These are phyloP conservation scores for Knoxia roxburghii DNA, from an alignment of 257 asterid genomes.

Conservation along the genomic window DNA sequence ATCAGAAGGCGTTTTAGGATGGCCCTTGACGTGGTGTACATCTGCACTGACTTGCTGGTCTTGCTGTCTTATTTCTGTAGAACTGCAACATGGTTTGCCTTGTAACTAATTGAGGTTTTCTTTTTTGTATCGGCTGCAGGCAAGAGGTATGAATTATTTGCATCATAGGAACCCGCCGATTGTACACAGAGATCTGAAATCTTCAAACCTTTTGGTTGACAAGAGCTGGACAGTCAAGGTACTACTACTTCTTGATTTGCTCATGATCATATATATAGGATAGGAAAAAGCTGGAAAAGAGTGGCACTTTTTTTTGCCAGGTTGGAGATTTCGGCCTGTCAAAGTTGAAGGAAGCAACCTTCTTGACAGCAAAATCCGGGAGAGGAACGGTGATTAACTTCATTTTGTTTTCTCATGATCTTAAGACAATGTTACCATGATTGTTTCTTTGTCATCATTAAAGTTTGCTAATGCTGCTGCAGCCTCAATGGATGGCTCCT, in stretches of 20 bases:
- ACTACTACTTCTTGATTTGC: not conserved
- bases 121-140: slow-evolving; percentile 36
- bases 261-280: not conserved
- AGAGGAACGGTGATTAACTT: slow-evolving; percentile 62
- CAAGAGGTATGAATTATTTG: slow-evolving; percentile 78
- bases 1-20: slow-evolving; percentile 56
- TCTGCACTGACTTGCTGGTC: slow-evolving; percentile 13
- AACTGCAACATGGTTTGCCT: not conserved
- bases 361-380: slow-evolving; percentile 55
- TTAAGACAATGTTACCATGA: not conserved
- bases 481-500: slow-evolving; percentile 96
- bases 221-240: slow-evolving; percentile 83
- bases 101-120: not conserved
- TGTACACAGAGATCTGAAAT: slow-evolving; percentile 74
- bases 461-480: slow-evolving; percentile 18
- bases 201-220: slow-evolving; percentile 74
- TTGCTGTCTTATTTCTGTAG: not conserved
- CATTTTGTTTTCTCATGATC: not conserved
- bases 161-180: slow-evolving; percentile 76
- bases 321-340: slow-evolving; percentile 90
- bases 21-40: slow-evolving; percentile 71
- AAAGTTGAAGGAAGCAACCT: slow-evolving; percentile 49
- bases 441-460: slow-evolving; percentile 6
- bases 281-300: not conserved
- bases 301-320: slow-evolving; percentile 22